Evolutionary conservation across 2,329 filamentous ascomycete species (phyloP).

Genomic region (Tolypocladium inflatum): DNA sequence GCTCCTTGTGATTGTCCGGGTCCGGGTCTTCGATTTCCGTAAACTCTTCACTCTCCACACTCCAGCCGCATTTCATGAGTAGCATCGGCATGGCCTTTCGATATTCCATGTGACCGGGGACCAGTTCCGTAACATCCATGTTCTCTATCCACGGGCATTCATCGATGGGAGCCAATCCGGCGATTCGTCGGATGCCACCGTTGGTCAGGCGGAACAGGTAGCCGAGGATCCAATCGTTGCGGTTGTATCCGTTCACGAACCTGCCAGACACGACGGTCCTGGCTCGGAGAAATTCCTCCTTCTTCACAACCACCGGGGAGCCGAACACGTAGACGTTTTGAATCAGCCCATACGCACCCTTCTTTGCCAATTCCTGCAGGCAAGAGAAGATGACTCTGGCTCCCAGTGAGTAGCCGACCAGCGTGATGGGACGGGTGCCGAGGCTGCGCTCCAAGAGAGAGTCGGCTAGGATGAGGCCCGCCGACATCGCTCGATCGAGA

Average conservation of each 20-base stretch:
- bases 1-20: constrained; percentile 79
- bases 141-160: constrained; percentile 78
- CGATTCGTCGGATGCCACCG: constrained; percentile 81
- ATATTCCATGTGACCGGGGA: constrained; percentile 94
- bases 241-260: constrained; percentile 90
- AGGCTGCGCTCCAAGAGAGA: constrained; percentile 87
- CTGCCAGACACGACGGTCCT: constrained; percentile 82
- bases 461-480: constrained; percentile 87
- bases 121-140: constrained; percentile 73
- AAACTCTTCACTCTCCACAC: constrained; percentile 88
- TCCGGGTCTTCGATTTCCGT: constrained; percentile 95
- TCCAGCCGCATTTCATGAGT: constrained; percentile 80
- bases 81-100: constrained; percentile 84
- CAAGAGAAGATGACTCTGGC: constrained; percentile 89
- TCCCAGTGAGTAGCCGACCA: constrained; percentile 91
- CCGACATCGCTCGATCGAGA: constrained; percentile 76
- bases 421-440: constrained; percentile 80
- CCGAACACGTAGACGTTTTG: constrained; percentile 96
- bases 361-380: constrained; percentile 73
- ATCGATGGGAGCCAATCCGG: constrained; percentile 71
- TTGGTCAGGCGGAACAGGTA: constrained; percentile 93
- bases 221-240: constrained; percentile 92
- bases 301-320: constrained; percentile 82
- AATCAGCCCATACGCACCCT: constrained; percentile 75
- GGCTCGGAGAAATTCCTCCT: constrained; percentile 76